These are phyloP conservation scores for Rhodosorus marinus DNA, from an alignment of 23 red algal species.

Conservation along the genomic window DNA sequence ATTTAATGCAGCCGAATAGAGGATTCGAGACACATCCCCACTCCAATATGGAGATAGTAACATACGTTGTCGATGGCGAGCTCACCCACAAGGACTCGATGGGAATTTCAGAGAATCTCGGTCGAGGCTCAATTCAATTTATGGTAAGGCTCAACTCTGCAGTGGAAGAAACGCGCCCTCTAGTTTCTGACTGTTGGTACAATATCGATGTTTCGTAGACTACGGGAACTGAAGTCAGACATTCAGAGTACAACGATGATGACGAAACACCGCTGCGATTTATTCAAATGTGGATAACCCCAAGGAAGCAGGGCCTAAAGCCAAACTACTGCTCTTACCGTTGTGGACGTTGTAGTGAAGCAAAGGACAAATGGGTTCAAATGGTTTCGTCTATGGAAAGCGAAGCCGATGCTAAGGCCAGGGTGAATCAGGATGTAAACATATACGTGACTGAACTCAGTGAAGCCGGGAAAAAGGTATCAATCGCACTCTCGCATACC, in stretches of 20 bases:
- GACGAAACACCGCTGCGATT: background rate
- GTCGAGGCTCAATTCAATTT: background rate
- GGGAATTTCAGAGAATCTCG: background rate
- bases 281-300: background rate
- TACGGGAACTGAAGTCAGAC: background rate
- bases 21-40: background rate
- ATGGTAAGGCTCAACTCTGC: too few relatives aligned
- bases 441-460: background rate
- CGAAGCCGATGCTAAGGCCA: background rate
- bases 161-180: too few relatives aligned
- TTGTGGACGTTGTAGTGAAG: background rate
- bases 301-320: background rate
- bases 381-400: background rate
- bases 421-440: conserved; percentile 4
- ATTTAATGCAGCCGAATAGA: background rate
- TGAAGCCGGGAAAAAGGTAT: too few relatives aligned
- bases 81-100: background rate
- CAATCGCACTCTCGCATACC: too few relatives aligned
- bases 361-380: background rate
- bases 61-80: background rate
- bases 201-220: too few relatives aligned
- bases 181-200: too few relatives aligned
- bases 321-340: background rate
- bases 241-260: background rate
- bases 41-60: background rate